A percentile compares a stretch with the other conserved stretches of the same genome.
These are phyloP conservation scores for Phaeoacremonium minimum DNA, from an alignment of 2,329 filamentous ascomycete species.

Conservation along the genomic window DNA sequence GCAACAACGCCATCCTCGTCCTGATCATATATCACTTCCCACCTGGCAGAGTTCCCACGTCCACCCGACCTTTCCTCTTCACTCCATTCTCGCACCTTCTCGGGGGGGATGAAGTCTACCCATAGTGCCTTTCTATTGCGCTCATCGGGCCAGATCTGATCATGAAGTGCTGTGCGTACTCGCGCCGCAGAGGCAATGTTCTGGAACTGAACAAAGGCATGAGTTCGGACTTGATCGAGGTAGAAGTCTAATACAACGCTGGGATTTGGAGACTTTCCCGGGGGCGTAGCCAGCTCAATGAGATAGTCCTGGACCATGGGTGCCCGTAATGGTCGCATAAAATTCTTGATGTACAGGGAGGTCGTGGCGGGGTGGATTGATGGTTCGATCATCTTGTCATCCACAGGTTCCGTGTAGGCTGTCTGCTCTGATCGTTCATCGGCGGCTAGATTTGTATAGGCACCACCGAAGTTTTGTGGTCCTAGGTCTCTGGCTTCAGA, in stretches of 20 bases:
- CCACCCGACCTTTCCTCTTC: constrained; percentile 53
- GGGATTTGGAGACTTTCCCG: constrained; percentile 42
- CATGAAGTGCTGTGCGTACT: constrained; percentile 73
- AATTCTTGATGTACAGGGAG: constrained; percentile 82
- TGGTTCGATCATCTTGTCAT: constrained; percentile 37
- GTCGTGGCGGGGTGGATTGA: constrained; percentile 68
- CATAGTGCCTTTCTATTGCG: constrained; percentile 77
- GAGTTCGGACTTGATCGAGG: constrained; percentile 80
- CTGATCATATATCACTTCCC: constrained; percentile 69
- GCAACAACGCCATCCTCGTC: constrained; percentile 52
- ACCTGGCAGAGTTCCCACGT: constrained; percentile 42
- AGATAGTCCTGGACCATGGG: constrained; percentile 66
- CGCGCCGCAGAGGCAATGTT: constrained; percentile 68
- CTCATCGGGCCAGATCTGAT: constrained; percentile 81
- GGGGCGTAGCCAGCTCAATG: constrained; percentile 59
- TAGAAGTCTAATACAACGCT: constrained; percentile 65
- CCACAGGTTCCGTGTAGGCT: too few relatives aligned
- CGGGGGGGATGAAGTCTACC: constrained; percentile 84
- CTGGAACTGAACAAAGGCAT: constrained; percentile 75
- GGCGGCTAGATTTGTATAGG: too few relatives aligned
- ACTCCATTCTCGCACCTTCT: constrained; percentile 71
- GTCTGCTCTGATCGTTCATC: too few relatives aligned
- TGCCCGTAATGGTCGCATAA: constrained; percentile 80
- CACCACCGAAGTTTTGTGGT: too few relatives aligned
- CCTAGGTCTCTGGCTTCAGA: too few relatives aligned